Evolutionary conservation across 106 monocot genomes (phyloP).

Genomic region (Triglochin maritima): DNA sequence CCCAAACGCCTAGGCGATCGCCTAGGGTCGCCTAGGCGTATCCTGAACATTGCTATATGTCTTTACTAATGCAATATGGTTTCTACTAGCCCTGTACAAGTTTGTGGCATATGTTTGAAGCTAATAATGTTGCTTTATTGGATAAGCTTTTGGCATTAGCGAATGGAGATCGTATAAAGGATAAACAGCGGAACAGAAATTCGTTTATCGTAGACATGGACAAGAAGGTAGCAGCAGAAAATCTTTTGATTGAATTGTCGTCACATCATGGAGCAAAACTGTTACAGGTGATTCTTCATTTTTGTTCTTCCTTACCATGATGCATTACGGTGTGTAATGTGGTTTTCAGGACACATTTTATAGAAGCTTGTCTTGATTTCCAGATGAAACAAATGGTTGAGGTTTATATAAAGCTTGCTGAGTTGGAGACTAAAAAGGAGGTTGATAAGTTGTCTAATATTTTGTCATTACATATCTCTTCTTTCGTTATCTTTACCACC

Average conservation of each 20-base stretch:
- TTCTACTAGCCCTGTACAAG: too few species aligned
- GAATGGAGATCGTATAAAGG: slow-evolving; percentile 96
- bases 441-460: slow-evolving; percentile 19
- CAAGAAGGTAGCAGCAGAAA: slow-evolving; percentile 88
- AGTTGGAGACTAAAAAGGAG: slow-evolving; percentile 96
- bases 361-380: neutral
- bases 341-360: too few species aligned
- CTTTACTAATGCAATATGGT: too few species aligned
- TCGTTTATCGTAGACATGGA: slow-evolving; percentile 95
- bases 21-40: too few species aligned
- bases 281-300: slow-evolving; percentile 44
- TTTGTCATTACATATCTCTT: too few species aligned
- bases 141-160: slow-evolving; percentile 79
- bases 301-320: neutral
- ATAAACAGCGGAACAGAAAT: slow-evolving; percentile 83
- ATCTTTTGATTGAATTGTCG: slow-evolving; percentile 69
- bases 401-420: slow-evolving; percentile 93
- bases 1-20: too few species aligned
- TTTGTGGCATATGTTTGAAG: too few species aligned
- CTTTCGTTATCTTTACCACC: too few species aligned
- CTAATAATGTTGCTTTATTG: too few species aligned
- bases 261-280: slow-evolving; percentile 69
- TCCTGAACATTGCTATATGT: too few species aligned
- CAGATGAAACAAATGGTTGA: slow-evolving; percentile 99
- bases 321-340: too few species aligned